Base-by-base conservation (phyloP, 2,329 filamentous ascomycete species). In the Hymenoscyphus repandus region DNA sequence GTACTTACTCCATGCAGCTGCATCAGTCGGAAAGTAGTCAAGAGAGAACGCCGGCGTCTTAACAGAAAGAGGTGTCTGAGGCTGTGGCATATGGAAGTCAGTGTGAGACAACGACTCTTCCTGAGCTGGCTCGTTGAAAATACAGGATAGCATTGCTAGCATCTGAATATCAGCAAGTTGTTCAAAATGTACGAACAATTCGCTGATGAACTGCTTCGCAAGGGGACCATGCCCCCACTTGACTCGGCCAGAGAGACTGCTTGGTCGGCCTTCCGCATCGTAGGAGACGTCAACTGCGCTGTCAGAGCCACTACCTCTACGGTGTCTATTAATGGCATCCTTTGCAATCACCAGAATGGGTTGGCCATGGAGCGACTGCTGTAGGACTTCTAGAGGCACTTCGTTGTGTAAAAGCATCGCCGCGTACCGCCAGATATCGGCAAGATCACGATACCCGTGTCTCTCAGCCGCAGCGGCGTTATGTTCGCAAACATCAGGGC, bases 391-490 rank as follows among this genome's bases (percentile, higher is more conserved):
- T 3, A 92, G 72, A 1, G 86, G 87, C 27, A 91, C 83, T 40
- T 89, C 82, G 58, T 88, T 86, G 57, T 83, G 82, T 41, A 97
- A 72, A 5, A 97, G 74, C 51, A 96, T 73, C 15, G 82, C 85
- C 49, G 90, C 75, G 57, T 96, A 85, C 44, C 80, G 81, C 93
- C 93, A 99, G 6, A 95, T 80, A 59, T 90, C 82, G 22, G 86
- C 85, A 30, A 95, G 70, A 56, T 96, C 88, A 12, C 74, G 67
- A 56, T 82, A 79, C 4, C 85, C 88, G 58, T 86, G 77, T 55
- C 81, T 83, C 58, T 82, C 77, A 7, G 92, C 91, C 41, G 95
- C 82, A 1, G 72, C 70, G 7, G 90, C 88, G 66, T 99, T 99
- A 62, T 95, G 86, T 40, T 80, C 75, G 68, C 92, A 97, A 3